Evolutionary conservation across 164 flowering plant species (phyloP), one percentile per base, ranked within the genome.

Genomic region (Nelumbo lutea): DNA sequence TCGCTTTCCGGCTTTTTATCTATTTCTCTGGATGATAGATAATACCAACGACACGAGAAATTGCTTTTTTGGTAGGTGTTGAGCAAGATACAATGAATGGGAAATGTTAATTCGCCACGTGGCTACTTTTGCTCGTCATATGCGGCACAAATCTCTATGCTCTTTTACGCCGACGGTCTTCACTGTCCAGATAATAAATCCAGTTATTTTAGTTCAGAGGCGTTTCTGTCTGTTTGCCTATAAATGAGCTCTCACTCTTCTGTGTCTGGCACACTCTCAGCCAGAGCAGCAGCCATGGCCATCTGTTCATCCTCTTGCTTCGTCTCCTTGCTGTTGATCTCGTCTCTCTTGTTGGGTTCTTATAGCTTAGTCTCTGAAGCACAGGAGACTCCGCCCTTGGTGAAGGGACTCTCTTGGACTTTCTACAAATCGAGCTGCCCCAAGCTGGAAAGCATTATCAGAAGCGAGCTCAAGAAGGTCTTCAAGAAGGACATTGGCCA

Each of bases 361-460:
- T 51, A 8, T 65, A 60, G 27, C n/a, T 48, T 2, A 47, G 57
- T 52, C 9, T 8, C 75, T 1, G 68, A 68, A 42, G 79, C 81
- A 38, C 67, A 69, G 44, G 6, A 53, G 6, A 9, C 73, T 9
- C 75, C 72, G 27, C 81, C 83, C 1, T 6, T 87, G 39, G 86
- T 70, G 6, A 55, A 66, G 40, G 96, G 96, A 6, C 83, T 90
- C 1, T 86, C 92, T 14, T 84, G 80, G 82, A 77, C 66, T 14
- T 88, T 73, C 75, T 84, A 90, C 75, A 53, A 77, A 13, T 53
- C 82, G 0, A 72, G 57, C 43, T 90, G 96, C 61, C 91, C 96
- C 3, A 68, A 80, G 1, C n/a, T 87, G 67, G 90, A 87, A 61
- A 70, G 74, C 65, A 79, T 88, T 14, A 65, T 90, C 38, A 79